These are phyloP conservation scores for Pisolithus marmoratus DNA, from an alignment of 768 basidiomycete genomes.

Conservation along the genomic window DNA sequence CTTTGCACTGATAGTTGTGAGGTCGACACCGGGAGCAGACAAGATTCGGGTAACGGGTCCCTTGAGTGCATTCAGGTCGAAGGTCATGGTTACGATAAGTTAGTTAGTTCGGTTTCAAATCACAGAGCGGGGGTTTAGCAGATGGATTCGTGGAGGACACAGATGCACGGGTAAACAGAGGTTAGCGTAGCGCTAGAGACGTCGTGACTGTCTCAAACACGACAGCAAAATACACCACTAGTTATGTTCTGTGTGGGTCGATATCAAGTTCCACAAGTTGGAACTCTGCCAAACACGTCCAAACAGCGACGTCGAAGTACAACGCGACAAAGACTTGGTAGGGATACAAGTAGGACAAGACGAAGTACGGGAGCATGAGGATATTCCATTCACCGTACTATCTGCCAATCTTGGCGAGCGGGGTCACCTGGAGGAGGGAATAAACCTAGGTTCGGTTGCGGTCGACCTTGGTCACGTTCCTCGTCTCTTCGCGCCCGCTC, in stretches of 20 bases:
- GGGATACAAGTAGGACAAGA: neutral
- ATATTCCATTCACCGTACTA: conserved; percentile 33
- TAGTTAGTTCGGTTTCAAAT: neutral
- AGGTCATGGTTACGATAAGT: conserved; percentile 35
- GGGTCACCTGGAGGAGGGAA: conserved; percentile 64
- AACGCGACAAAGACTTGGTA: too few relatives aligned
- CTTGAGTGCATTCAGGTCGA: conserved; percentile 51
- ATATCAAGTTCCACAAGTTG: too few relatives aligned
- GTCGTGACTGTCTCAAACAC: too few relatives aligned
- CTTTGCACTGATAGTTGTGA: conserved; percentile 80
- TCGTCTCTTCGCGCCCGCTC: conserved; percentile 64
- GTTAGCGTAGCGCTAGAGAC: too few relatives aligned
- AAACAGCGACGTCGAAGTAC: neutral
- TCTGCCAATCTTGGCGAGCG: conserved; percentile 60
- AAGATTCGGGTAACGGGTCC: conserved; percentile 64
- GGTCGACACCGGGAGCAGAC: conserved; percentile 69
- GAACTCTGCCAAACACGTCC: too few relatives aligned
- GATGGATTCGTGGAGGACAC: too few relatives aligned
- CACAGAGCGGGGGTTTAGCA: neutral
- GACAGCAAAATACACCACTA: too few relatives aligned
- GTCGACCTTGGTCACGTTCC: conserved; percentile 32
- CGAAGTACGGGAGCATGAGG: neutral
- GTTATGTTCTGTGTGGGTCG: too few relatives aligned
- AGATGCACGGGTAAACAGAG: too few relatives aligned
- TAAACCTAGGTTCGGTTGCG: conserved; percentile 34